Evolutionary conservation across 305 asterid genomes (phyloP), one percentile per base, ranked within the genome.

Genomic region (Rubia peregrina): DNA sequence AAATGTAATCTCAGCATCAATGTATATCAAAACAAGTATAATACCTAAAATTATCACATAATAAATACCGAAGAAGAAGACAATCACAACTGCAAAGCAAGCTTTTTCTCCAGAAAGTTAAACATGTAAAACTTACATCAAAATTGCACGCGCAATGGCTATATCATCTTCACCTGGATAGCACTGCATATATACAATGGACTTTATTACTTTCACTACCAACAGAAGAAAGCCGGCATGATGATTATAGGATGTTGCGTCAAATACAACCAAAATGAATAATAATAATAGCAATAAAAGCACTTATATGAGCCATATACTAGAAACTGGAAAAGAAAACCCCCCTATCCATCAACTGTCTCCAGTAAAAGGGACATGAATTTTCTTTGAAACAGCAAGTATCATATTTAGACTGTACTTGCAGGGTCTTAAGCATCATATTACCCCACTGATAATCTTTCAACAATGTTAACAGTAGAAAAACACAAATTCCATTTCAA

Each of bases 81-180:
- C 26, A 48, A n/a, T 30, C 19, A 67, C 38, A 33, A 33, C 38
- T 33, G 38, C 38, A 40, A 60, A 22, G 22, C 30, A 44, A 9
- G 36, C 44, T 14, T 71, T 38, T 7, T 40, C 48, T 0, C 24
- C 22, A 30, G 5, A 9, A 42, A 43, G 8, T 56, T 26, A 48
- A 73, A 66, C 51, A 76, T 70, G 11, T 61, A 36, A 62, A 48
- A 84, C 96, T 87, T 84, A 93, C 98, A 93, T 89, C 79, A 90
- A 86, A 79, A 83, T 83, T 65, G 95, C 97, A 67, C 94, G 88
- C n/a, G 88, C 97, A 81, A 93, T 84, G 65, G 96, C 95, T 79
- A 89, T 78, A 84, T 93, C 97, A 71, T 87, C 98, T 86, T 93
- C 97, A 75, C 97, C 97, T 7, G 98, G 97, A 77, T 93, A 93